Conservation (phyloP, 1,284 basidiomycete species). For the Cryptococcus wingfieldii region DNA sequence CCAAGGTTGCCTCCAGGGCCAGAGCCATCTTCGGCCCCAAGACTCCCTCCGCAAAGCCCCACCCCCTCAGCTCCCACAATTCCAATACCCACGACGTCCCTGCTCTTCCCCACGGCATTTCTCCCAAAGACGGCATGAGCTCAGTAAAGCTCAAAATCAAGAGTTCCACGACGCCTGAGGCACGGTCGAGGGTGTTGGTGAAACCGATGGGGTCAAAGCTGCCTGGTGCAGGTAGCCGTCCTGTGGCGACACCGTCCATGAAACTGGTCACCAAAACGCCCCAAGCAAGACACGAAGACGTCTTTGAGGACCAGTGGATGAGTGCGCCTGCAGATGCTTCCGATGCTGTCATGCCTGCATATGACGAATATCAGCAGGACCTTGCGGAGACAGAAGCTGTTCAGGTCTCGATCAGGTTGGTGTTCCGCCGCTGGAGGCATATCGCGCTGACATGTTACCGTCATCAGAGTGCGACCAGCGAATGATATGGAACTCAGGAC, state of each 20-base stretch:
- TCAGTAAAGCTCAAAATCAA: constrained; percentile 39
- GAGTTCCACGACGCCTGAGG: constrained; percentile 41
- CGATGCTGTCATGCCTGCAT: background rate
- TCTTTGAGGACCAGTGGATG: constrained; percentile 20
- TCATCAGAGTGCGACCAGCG: constrained; percentile 63
- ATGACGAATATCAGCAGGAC: constrained; percentile 17
- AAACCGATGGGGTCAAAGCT: constrained; percentile 16
- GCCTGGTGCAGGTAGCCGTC: background rate
- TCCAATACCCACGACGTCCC: constrained; percentile 19
- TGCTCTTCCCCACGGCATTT: constrained; percentile 7
- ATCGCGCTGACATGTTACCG: background rate
- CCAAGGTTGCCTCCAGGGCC: constrained; percentile 18
- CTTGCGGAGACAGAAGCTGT: constrained; percentile 62
- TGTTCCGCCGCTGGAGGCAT: background rate
- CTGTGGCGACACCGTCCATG: constrained; percentile 5
- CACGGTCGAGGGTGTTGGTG: constrained; percentile 30
- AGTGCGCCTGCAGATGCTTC: background rate
- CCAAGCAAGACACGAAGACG: constrained; percentile 5
- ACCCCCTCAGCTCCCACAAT: constrained; percentile 28
- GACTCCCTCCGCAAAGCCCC: constrained; percentile 17
- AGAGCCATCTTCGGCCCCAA: constrained; percentile 10
- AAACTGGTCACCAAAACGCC: constrained; percentile 8
- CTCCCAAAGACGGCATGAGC: constrained; percentile 24
- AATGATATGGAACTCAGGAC: constrained; percentile 46
- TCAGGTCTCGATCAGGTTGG: constrained; percentile 76